Evolutionary conservation across 2,329 filamentous ascomycete species (phyloP), one percentile per base, ranked within the genome.

Genomic region (Graphilbum ipis-grandicollis): DNA sequence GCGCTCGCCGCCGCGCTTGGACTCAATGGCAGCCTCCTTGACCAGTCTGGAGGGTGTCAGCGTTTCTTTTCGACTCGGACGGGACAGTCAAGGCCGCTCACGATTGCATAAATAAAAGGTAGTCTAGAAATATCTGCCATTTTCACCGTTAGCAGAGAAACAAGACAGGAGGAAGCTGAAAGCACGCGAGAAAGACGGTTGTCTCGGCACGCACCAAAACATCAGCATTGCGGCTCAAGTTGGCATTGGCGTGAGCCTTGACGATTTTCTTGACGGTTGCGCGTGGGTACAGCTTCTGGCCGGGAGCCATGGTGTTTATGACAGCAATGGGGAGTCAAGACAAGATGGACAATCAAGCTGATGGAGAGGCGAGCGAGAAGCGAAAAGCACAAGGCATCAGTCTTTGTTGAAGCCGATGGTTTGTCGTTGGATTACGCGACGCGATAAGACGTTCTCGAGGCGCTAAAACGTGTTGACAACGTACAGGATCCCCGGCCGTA

Each of bases 211-310:
- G 41, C 58, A 92, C 83, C 59, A 88, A 64, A 40, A 92, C 75
- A 56, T 93, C 86, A 22, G 76, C 79, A 56, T 90, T 86, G 56
- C 84, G 90, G 62, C 77, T 83, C 44, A 93, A 57, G 44, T 70
- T 79, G 52, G 77, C 75, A 44, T 81, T 79, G 9, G 83, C 79
- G 55, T 93, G 84, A 15, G 83, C 84, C 58, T 93, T 93, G 50
- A 92, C 67, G 41, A 92, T 88, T 56, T 85, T 86, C 57, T 85
- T 90, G 48, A 93, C 66, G 0, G 82, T 90, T 15, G 73, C 75
- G 43, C 85, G 76, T 10, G 85, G 85, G 50, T 93, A 93, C 13
- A 82, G 64, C 47, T 84, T 88, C 50, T 78, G 75, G 18, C 72
- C 65, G 12, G 69, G 60, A 36, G 69, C 72, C 68, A 75, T 78